A percentile compares a stretch with the other conserved stretches of the same genome.
Evolutionary conservation across 2,329 filamentous ascomycete species (phyloP).

Genomic region (Alternaria rosae): DNA sequence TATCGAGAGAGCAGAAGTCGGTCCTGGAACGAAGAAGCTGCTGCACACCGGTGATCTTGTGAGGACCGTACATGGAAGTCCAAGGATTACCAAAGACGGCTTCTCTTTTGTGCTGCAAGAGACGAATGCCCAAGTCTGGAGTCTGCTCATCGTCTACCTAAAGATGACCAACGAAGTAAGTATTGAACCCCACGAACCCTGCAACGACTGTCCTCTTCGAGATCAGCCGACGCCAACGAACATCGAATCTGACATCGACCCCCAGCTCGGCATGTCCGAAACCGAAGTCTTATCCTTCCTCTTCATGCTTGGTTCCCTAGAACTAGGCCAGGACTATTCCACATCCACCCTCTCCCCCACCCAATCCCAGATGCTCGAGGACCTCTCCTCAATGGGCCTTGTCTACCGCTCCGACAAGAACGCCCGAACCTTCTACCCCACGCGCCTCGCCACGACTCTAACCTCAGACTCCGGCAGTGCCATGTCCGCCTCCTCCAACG

Average conservation of each 20-base stretch:
- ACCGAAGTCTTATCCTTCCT: conserved; percentile 96
- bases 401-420: conserved; percentile 69
- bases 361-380: conserved; percentile 87
- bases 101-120: conserved; percentile 96
- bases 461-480: conserved; percentile 72
- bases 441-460: conserved; percentile 89
- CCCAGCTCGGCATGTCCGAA: conserved; percentile 75
- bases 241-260: conserved; percentile 1
- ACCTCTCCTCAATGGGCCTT: conserved; percentile 90
- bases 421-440: conserved; percentile 77
- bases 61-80: conserved; percentile 61
- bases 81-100: conserved; percentile 87
- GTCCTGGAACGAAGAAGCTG: conserved; percentile 78
- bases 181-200: not conserved
- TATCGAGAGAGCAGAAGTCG: conserved; percentile 59
- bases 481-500: conserved; percentile 58
- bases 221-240: not conserved
- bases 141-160: conserved; percentile 89
- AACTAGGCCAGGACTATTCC: conserved; percentile 90
- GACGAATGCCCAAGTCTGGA: conserved; percentile 97
- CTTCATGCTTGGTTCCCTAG: conserved; percentile 91
- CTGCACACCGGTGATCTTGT: conserved; percentile 84
- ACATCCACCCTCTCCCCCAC: conserved; percentile 82
- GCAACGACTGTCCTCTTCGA: not conserved
- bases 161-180: conserved; percentile 74